A percentile compares a stretch with the other conserved stretches of the same genome.
phyloP scores from a whole-genome alignment of 2,329 filamentous ascomycete genomes.

The Monosporascus cannonballus region DNA sequence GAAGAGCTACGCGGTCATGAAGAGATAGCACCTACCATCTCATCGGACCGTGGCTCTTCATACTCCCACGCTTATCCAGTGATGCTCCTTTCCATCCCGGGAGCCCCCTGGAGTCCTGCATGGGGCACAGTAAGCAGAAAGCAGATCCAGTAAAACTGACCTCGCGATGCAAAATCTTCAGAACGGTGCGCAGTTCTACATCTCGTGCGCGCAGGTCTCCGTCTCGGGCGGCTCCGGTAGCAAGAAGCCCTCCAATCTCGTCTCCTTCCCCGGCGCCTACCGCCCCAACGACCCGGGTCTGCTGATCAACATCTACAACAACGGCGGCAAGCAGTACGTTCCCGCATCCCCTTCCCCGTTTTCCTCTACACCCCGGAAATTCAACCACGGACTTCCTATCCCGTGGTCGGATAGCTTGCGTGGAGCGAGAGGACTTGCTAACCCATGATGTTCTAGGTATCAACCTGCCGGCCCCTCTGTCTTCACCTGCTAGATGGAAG shows the following conservation, averaged over 20 bases:
- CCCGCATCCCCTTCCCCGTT: too few species aligned
- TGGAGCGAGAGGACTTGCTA: background rate
- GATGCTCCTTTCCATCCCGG: too few species aligned
- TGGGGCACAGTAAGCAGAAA: background rate
- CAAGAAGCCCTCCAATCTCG: conserved; percentile 17
- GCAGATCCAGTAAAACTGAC: background rate
- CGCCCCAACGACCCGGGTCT: conserved; percentile 29
- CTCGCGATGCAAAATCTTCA: background rate
- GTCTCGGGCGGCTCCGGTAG: conserved; percentile 26
- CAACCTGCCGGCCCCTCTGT: conserved; percentile 10
- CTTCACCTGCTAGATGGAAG: conserved; percentile 1
- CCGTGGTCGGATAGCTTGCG: too few species aligned
- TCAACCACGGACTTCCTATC: too few species aligned
- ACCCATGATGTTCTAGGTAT: conserved; percentile 3
- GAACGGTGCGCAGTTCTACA: conserved; percentile 30
- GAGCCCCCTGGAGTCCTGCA: too few species aligned
- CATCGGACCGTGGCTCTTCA: too few species aligned
- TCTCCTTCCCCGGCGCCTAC: conserved; percentile 29
- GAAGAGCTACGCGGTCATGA: too few species aligned
- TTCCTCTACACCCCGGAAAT: too few species aligned
- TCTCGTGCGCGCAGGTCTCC: conserved; percentile 28
- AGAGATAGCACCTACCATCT: too few species aligned
- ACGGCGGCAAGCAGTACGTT: conserved; percentile 18
- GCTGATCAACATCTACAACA: conserved; percentile 28
- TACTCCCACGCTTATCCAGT: too few species aligned